Conservation (phyloP, 192 early-diverging fungal genomes). For the Coemansia sp. region DNA sequence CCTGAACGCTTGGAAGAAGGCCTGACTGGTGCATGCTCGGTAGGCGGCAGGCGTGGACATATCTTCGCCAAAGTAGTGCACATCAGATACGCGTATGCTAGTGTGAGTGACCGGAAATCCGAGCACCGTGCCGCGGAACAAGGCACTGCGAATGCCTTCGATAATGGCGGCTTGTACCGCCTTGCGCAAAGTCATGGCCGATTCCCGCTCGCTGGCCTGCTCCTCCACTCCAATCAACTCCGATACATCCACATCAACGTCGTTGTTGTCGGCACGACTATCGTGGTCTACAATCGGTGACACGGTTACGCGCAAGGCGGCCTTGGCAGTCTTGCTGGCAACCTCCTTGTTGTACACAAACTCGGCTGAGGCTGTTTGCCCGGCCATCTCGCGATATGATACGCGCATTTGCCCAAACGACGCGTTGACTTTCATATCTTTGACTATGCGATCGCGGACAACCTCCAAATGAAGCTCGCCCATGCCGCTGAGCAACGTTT, state of each 20-base stretch:
- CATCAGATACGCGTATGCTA: constrained; percentile 48
- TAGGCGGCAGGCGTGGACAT: constrained; percentile 60
- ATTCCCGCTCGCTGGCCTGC: background rate
- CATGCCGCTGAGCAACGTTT: constrained; percentile 86
- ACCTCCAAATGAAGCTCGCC: constrained; percentile 94
- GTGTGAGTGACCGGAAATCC: constrained; percentile 72
- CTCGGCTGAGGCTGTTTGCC: constrained; percentile 19
- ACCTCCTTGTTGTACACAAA: constrained; percentile 66
- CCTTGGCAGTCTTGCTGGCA: constrained; percentile 63
- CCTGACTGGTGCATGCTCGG: constrained; percentile 60
- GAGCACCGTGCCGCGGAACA: constrained; percentile 72
- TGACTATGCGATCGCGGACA: constrained; percentile 75
- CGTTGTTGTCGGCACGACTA: constrained; percentile 3
- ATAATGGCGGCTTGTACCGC: constrained; percentile 52
- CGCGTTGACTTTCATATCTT: constrained; percentile 71
- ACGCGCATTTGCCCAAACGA: constrained; percentile 83
- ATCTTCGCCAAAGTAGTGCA: constrained; percentile 54
- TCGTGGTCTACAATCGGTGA: constrained; percentile 32
- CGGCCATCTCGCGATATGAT: constrained; percentile 76
- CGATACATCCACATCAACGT: constrained; percentile 15
- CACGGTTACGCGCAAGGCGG: constrained; percentile 55
- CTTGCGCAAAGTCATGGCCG: constrained; percentile 1
- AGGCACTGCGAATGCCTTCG: constrained; percentile 62
- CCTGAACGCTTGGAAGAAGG: constrained; percentile 55
- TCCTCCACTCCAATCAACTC: background rate